A percentile compares a stretch with the other conserved stretches of the same genome.
These are phyloP conservation scores for Plasmodium adleri DNA, from an alignment of 169 alveolate genomes.

Conservation along the genomic window DNA sequence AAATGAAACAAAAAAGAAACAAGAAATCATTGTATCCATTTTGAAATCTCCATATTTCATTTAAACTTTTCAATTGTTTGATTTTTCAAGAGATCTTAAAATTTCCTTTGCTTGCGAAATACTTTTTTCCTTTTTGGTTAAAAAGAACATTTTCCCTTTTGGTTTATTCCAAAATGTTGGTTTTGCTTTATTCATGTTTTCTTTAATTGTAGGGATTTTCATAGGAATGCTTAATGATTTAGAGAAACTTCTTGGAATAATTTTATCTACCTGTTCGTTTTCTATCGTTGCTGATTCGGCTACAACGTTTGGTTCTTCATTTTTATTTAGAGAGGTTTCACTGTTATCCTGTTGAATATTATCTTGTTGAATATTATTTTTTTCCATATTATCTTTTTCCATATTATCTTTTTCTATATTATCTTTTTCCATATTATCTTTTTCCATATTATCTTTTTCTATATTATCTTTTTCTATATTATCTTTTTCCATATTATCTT, in stretches of 20 bases:
- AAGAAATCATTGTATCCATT: background rate
- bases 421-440: too few relatives aligned
- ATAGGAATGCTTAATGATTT: background rate
- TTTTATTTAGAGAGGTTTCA: too few relatives aligned
- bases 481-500: background rate
- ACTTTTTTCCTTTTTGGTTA: background rate
- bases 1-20: background rate
- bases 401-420: too few relatives aligned
- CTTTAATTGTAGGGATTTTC: background rate
- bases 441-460: too few relatives aligned
- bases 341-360: too few relatives aligned
- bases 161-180: constrained; percentile 10
- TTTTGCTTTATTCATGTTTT: background rate
- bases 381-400: too few relatives aligned
- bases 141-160: background rate
- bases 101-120: background rate
- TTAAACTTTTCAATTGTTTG: background rate
- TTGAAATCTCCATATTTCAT: background rate
- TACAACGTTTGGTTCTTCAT: too few relatives aligned
- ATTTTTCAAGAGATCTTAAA: constrained; percentile 5
- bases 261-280: background rate
- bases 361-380: too few relatives aligned
- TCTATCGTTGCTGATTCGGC: background rate
- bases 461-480: background rate
- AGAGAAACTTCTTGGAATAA: background rate